Percentiles rank a stretch among this genome's conserved stretches.
Evolutionary conservation across 2,329 filamentous ascomycete genomes (phyloP).

Genomic region (Thielaviopsis musarum): DNA sequence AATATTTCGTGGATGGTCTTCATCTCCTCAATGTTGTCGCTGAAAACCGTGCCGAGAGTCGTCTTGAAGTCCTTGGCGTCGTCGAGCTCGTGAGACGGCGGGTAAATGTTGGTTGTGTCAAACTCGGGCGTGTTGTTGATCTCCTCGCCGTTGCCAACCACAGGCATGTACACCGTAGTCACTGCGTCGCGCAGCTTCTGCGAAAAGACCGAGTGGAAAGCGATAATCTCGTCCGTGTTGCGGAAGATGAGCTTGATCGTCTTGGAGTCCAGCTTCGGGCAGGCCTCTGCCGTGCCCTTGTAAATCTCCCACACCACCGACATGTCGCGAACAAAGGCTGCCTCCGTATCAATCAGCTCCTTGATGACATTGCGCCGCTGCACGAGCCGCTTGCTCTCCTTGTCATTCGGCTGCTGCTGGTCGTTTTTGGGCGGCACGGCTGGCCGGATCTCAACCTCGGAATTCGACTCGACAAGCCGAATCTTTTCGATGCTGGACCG

Average conservation of each 20-base stretch:
- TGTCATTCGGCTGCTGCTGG: slow-evolving; percentile 1
- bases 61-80: slow-evolving; percentile 37
- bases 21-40: slow-evolving; percentile 41
- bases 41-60: slow-evolving; percentile 35
- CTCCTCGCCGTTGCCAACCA: slow-evolving; percentile 21
- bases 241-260: slow-evolving; percentile 85
- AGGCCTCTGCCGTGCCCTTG: slow-evolving; percentile 76
- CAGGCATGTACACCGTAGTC: slow-evolving; percentile 58
- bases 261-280: slow-evolving; percentile 60
- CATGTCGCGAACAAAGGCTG: slow-evolving; percentile 84
- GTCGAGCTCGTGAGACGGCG: slow-evolving; percentile 24
- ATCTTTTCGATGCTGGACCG: slow-evolving; percentile 8
- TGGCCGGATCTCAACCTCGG: slow-evolving; percentile 9
- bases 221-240: slow-evolving; percentile 80
- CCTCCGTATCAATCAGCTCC: slow-evolving; percentile 79
- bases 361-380: slow-evolving; percentile 76
- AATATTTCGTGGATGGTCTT: slow-evolving; percentile 44
- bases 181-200: slow-evolving; percentile 66
- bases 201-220: slow-evolving; percentile 68
- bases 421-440: slow-evolving; percentile 11
- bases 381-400: slow-evolving; percentile 51
- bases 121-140: slow-evolving; percentile 21
- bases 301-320: slow-evolving; percentile 96
- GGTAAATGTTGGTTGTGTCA: slow-evolving; percentile 24
- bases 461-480: slow-evolving; percentile 3